Percentiles rank a stretch among this genome's conserved stretches.
These are phyloP conservation scores for Piper longum DNA, from an alignment of 164 flowering plant genomes.

Conservation along the genomic window DNA sequence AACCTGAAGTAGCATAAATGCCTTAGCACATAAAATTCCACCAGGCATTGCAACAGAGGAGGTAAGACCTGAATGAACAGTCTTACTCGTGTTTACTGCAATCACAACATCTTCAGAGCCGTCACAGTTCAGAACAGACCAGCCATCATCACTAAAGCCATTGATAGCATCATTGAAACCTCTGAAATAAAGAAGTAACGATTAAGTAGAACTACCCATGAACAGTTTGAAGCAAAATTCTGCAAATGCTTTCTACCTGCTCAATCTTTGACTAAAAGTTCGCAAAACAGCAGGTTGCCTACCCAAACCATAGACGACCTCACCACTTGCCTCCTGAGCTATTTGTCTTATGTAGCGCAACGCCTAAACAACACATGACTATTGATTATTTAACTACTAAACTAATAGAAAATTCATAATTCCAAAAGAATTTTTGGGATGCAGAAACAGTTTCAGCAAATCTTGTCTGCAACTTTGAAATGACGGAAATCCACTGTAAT, in stretches of 20 bases:
- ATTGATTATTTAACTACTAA: too few relatives aligned
- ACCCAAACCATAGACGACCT: constrained; percentile 72
- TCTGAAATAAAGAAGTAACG: constrained; percentile 20
- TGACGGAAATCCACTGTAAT: too few relatives aligned
- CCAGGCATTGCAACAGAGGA: constrained; percentile 41
- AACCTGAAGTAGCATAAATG: constrained; percentile 91
- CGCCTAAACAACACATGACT: constrained; percentile 22
- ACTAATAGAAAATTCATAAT: too few relatives aligned
- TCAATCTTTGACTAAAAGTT: constrained; percentile 81
- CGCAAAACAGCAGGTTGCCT: constrained; percentile 95
- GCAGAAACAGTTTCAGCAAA: too few relatives aligned
- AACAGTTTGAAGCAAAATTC: neutral
- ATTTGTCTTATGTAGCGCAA: constrained; percentile 72
- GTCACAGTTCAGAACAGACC: constrained; percentile 65
- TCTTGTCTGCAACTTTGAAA: too few relatives aligned
- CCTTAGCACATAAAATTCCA: constrained; percentile 87
- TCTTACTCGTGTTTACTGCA: constrained; percentile 56
- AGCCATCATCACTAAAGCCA: constrained; percentile 89
- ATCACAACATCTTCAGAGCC: constrained; percentile 72
- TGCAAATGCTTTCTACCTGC: constrained; percentile 35
- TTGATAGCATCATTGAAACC: constrained; percentile 89
- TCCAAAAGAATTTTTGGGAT: neutral
- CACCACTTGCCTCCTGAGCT: constrained; percentile 88
- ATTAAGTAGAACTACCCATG: neutral
- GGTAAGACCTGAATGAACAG: constrained; percentile 7